phyloP scores from a whole-genome alignment of 2,329 filamentous ascomycete species.

The Ophiostoma tasmaniense region DNA sequence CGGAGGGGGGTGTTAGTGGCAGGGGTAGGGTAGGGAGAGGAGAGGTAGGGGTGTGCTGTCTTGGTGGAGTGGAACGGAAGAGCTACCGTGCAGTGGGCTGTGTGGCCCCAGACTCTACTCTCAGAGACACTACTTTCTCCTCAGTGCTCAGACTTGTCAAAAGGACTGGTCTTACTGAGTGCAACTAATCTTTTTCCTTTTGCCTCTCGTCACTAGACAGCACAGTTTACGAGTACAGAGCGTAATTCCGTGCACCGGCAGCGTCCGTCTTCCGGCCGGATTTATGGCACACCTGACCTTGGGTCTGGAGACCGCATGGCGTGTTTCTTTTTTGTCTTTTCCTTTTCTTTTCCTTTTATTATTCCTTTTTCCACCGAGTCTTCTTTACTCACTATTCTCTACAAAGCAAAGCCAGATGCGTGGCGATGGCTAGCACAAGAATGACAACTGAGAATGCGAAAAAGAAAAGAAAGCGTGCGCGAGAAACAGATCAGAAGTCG shows the following conservation, averaged over 20 bases:
- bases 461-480: conserved; percentile 1
- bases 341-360: background rate
- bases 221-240: no score
- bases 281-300: conserved; percentile 4
- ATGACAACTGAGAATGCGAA: background rate
- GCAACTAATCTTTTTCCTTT: background rate
- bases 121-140: no score
- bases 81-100: background rate
- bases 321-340: background rate
- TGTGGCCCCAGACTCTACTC: no score
- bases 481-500: background rate
- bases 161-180: background rate
- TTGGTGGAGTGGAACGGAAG: background rate
- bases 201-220: no score
- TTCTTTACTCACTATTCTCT: no score
- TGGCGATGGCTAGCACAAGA: background rate
- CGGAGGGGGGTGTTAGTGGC: background rate
- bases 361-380: background rate
- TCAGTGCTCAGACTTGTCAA: no score
- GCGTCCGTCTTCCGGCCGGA: background rate
- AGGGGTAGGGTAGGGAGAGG: background rate
- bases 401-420: no score
- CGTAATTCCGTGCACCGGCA: background rate
- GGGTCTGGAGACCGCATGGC: conserved; percentile 4
- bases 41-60: background rate